Conservation (phyloP, 2,329 filamentous ascomycete species). For the Graphilbum fragrans region DNA sequence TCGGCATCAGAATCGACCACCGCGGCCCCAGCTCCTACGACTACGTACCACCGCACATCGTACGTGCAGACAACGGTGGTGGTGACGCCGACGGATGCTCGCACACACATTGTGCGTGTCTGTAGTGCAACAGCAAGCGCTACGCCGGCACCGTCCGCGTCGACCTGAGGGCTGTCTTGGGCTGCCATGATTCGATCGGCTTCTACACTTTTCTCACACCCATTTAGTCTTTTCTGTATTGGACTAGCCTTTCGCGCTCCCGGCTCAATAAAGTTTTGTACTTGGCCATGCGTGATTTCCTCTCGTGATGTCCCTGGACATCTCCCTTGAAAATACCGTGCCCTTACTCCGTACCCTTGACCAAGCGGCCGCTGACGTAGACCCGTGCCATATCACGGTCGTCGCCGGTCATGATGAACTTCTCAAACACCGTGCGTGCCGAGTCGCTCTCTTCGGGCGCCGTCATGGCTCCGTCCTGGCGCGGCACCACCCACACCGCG, state of each 20-base stretch:
- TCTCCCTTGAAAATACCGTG: too few species aligned
- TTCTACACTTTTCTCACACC: too few species aligned
- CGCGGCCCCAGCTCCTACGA: not conserved
- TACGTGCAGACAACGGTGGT: constrained; percentile 1
- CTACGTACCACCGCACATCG: constrained; percentile 3
- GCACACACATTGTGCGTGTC: constrained; percentile 2
- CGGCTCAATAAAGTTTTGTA: too few species aligned
- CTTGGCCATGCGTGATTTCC: too few species aligned
- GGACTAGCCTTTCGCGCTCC: too few species aligned
- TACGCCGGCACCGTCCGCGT: too few species aligned
- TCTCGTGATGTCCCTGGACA: too few species aligned
- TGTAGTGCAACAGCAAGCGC: too few species aligned
- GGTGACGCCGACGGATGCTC: not conserved
- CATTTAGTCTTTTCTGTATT: too few species aligned
- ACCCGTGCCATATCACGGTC: constrained; percentile 47
- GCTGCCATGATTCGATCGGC: too few species aligned
- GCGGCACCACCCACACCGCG: not conserved
- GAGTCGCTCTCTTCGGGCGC: not conserved
- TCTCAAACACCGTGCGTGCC: constrained; percentile 43
- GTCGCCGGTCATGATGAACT: constrained; percentile 54
- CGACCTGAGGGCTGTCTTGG: too few species aligned
- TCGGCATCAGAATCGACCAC: not conserved
- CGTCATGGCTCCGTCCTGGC: not conserved
- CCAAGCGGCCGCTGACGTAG: constrained; percentile 29
- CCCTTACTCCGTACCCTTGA: not conserved